phyloP scores from a whole-genome alignment of 352 stramenopile species.

The Globisporangium alternatum region DNA sequence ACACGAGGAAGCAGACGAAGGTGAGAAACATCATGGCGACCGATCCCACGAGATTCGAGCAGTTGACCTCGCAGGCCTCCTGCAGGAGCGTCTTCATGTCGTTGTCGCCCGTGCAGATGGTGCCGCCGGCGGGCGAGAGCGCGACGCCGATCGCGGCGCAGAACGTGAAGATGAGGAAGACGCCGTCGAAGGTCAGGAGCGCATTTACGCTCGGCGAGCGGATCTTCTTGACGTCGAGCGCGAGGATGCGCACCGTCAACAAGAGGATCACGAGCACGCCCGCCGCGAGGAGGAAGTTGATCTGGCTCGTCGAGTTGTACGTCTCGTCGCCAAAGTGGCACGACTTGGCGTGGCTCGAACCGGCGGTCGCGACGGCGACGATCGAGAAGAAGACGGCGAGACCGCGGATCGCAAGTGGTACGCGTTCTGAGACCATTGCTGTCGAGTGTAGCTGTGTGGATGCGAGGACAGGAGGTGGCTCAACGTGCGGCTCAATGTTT shows the following conservation, averaged over 20 bases:
- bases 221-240: conserved; percentile 59
- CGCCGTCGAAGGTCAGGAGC: conserved; percentile 41
- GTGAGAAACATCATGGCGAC: conserved; percentile 52
- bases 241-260: conserved; percentile 33
- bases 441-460: background rate
- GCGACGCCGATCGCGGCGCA: conserved; percentile 47
- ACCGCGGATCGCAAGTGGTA: conserved; percentile 37
- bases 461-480: background rate
- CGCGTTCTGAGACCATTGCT: conserved; percentile 28
- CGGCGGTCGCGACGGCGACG: conserved; percentile 35
- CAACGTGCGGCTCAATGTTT: background rate
- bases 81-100: conserved; percentile 48
- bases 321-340: conserved; percentile 48
- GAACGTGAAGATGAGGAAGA: conserved; percentile 64
- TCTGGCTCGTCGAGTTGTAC: conserved; percentile 49
- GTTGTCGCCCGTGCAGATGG: conserved; percentile 50
- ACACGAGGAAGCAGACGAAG: conserved; percentile 51
- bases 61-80: conserved; percentile 66
- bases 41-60: conserved; percentile 49
- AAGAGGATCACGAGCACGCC: conserved; percentile 34
- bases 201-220: conserved; percentile 36
- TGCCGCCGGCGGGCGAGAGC: conserved; percentile 45
- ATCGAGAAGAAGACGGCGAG: conserved; percentile 42
- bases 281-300: conserved; percentile 57
- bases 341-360: conserved; percentile 41